These are phyloP conservation scores for Mariannaea sp. DNA, from an alignment of 2,329 filamentous ascomycete species.

Conservation along the genomic window DNA sequence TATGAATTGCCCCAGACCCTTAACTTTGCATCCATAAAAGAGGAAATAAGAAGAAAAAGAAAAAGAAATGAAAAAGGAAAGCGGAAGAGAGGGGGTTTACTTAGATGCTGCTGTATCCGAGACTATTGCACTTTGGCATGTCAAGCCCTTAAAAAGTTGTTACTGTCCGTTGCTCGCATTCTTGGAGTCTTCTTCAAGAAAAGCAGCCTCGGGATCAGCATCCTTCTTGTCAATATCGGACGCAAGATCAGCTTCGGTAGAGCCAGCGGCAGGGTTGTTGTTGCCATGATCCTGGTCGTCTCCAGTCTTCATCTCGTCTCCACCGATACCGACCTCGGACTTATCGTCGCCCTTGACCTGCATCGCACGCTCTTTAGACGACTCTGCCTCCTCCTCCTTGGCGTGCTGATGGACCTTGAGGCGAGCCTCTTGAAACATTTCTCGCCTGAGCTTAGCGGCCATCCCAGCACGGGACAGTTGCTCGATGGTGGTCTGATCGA, in stretches of 20 bases:
- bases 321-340: not conserved
- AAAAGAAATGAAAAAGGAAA: no score
- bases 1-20: no score
- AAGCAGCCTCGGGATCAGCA: no score
- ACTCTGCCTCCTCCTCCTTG: no score
- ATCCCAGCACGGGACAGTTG: slow-evolving; percentile 25
- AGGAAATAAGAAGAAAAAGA: no score
- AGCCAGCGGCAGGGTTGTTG: not conserved
- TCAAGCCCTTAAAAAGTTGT: not conserved
- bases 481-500: slow-evolving; percentile 31
- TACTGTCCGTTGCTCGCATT: not conserved
- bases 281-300: not conserved
- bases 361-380: no score
- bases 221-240: no score
- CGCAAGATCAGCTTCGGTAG: not conserved
- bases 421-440: slow-evolving; percentile 3
- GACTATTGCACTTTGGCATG: no score
- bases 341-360: not conserved
- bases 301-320: not conserved
- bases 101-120: no score
- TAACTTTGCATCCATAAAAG: no score
- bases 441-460: slow-evolving; percentile 28
- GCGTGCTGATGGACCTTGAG: not conserved
- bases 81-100: no score
- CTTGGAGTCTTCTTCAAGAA: not conserved